phyloP scores from a whole-genome alignment of 2,329 filamentous ascomycete genomes.

The Penicillium sp. region DNA sequence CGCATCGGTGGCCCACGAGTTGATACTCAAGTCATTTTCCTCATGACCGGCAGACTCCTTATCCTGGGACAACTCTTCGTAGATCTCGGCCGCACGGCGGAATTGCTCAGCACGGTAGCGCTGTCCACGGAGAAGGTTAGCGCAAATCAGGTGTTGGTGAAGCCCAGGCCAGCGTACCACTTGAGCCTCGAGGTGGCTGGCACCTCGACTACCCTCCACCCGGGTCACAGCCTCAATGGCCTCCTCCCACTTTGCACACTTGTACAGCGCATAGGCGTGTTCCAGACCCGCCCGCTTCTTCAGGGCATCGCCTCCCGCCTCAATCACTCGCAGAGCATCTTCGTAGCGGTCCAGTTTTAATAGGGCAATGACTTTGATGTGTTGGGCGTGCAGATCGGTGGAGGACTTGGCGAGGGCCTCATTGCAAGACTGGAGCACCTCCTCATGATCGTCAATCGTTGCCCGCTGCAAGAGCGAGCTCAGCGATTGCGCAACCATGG shows the following conservation, averaged over 20 bases:
- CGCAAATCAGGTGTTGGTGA: neutral
- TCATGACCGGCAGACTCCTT: slow-evolving; percentile 46
- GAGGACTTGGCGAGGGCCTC: slow-evolving; percentile 57
- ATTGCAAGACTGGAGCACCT: slow-evolving; percentile 59
- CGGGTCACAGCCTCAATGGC: slow-evolving; percentile 53
- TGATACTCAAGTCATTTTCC: slow-evolving; percentile 61
- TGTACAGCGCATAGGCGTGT: slow-evolving; percentile 64
- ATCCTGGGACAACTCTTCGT: slow-evolving; percentile 49
- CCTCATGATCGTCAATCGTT: slow-evolving; percentile 61
- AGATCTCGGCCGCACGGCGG: slow-evolving; percentile 53
- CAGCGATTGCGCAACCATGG: slow-evolving; percentile 48
- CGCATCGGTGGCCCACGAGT: slow-evolving; percentile 59
- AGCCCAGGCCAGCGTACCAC: slow-evolving; percentile 45
- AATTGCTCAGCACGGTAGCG: slow-evolving; percentile 61
- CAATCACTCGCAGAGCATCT: slow-evolving; percentile 57
- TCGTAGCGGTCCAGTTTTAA: slow-evolving; percentile 63
- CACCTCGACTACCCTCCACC: slow-evolving; percentile 47
- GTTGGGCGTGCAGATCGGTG: slow-evolving; percentile 55
- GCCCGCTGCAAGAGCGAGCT: slow-evolving; percentile 56
- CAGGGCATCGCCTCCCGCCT: slow-evolving; percentile 52
- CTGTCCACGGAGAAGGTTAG: slow-evolving; percentile 17
- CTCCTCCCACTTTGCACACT: slow-evolving; percentile 54
- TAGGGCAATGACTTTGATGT: slow-evolving; percentile 59
- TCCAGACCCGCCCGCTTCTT: slow-evolving; percentile 57
- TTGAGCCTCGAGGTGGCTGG: slow-evolving; percentile 61